A percentile compares a stretch with the other conserved stretches of the same genome.
These are phyloP conservation scores for Pyricularia pennisetigena DNA, from an alignment of 2,329 filamentous ascomycete genomes.

Conservation along the genomic window DNA sequence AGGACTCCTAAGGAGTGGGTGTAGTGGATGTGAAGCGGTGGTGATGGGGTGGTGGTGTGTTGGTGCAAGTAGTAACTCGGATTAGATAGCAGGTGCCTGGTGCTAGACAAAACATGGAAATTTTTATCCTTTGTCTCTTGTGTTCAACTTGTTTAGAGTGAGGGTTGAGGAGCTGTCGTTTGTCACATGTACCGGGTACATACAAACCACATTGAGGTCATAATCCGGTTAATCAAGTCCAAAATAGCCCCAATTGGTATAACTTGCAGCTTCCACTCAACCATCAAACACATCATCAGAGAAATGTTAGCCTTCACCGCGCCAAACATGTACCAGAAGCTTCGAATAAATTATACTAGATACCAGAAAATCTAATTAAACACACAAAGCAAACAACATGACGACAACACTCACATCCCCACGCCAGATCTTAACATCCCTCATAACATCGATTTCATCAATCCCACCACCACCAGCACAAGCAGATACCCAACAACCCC, in stretches of 20 bases:
- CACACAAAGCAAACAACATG: slow-evolving; percentile 1
- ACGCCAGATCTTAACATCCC: slow-evolving; percentile 35
- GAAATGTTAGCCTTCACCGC: neutral
- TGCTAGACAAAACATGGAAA: neutral
- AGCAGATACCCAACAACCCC: neutral
- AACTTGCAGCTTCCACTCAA: neutral
- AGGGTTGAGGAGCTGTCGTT: neutral
- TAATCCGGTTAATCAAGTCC: neutral
- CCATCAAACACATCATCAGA: neutral
- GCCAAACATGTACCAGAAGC: neutral
- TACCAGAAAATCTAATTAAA: neutral
- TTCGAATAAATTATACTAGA: neutral
- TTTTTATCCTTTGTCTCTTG: no score
- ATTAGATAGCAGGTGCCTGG: neutral
- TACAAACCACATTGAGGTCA: neutral
- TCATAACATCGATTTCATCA: slow-evolving; percentile 32
- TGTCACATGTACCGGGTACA: neutral
- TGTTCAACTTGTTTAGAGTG: neutral
- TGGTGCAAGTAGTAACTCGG: neutral
- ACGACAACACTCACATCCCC: slow-evolving; percentile 23
- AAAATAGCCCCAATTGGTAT: neutral
- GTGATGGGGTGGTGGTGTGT: neutral
- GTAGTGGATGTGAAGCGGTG: slow-evolving; percentile 20
- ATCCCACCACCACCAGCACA: slow-evolving; percentile 14
- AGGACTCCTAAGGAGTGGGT: slow-evolving; percentile 59